Evolutionary conservation across 306 rosid species (phyloP).

Genomic region (Cucumis cinereus): DNA sequence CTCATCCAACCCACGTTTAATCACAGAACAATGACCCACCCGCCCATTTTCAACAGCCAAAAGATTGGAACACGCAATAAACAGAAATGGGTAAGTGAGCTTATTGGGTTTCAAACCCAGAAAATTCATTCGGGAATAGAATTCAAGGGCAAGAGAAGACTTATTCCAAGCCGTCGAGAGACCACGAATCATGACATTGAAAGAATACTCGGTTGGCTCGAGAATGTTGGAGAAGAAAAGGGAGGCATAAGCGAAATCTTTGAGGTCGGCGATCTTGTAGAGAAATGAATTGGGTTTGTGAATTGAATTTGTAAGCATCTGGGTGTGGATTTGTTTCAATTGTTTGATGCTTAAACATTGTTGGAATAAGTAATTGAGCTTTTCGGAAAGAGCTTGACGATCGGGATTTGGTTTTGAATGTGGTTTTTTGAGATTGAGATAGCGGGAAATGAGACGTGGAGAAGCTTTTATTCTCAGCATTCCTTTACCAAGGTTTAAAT

Average conservation of each 20-base stretch:
- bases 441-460: constrained; percentile 18
- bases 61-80: constrained; percentile 64
- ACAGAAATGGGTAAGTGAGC: constrained; percentile 69
- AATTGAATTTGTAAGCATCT: constrained; percentile 45
- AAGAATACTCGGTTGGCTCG: constrained; percentile 57
- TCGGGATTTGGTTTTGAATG: background rate
- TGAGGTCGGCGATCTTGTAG: constrained; percentile 40
- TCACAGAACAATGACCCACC: constrained; percentile 31
- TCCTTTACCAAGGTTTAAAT: background rate
- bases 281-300: constrained; percentile 59
- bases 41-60: constrained; percentile 22
- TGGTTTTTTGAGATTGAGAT: background rate
- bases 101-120: constrained; percentile 34
- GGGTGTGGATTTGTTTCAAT: constrained; percentile 53
- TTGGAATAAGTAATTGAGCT: constrained; percentile 23
- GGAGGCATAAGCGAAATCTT: constrained; percentile 42
- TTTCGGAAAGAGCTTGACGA: constrained; percentile 12
- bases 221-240: constrained; percentile 34
- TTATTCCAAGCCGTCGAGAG: constrained; percentile 63
- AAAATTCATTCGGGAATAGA: constrained; percentile 45
- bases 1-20: constrained; percentile 37
- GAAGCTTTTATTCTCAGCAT: constrained; percentile 16
- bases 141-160: constrained; percentile 32
- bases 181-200: constrained; percentile 84
- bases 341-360: constrained; percentile 33